Conservation (phyloP, 768 basidiomycete genomes). For the Hypsizygus marmoreus region DNA sequence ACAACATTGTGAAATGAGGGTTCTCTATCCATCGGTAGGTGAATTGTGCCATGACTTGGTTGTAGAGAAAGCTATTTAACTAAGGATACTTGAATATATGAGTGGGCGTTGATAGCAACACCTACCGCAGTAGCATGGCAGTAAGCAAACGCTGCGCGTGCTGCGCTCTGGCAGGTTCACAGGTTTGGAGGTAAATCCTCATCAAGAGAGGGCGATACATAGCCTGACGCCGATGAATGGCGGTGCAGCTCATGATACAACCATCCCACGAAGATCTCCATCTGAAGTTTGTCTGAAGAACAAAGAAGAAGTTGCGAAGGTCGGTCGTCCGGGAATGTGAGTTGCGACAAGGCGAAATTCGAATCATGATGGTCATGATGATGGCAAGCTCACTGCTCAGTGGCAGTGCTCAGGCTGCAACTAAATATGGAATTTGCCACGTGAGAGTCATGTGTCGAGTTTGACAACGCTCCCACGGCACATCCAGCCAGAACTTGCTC, state of each 20-base stretch:
- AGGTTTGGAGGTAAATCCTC: not conserved
- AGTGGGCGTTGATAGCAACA: slow-evolving; percentile 10
- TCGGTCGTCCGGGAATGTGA: no score
- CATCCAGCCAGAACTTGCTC: slow-evolving; percentile 7
- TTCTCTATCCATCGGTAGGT: slow-evolving; percentile 14
- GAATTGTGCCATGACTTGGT: not conserved
- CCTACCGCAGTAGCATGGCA: slow-evolving; percentile 9
- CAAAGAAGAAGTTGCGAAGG: no score
- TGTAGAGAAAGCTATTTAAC: slow-evolving; percentile 6
- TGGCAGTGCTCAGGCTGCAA: not conserved
- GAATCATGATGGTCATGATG: not conserved
- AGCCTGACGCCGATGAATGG: slow-evolving; percentile 4
- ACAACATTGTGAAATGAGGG: slow-evolving; percentile 12
- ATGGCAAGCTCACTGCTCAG: not conserved
- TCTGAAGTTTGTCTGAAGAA: no score
- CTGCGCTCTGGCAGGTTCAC: slow-evolving; percentile 6
- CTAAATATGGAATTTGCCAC: slow-evolving; percentile 5
- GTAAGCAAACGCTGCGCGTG: slow-evolving; percentile 12
- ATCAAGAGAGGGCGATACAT: no score
- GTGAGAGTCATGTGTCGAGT: slow-evolving; percentile 5
- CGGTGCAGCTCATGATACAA: no score
- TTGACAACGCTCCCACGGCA: slow-evolving; percentile 13
- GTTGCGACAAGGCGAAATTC: no score
- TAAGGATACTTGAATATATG: not conserved
- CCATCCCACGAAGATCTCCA: no score